These are phyloP conservation scores for Aureobasidium musti DNA, from an alignment of 2,329 filamentous ascomycete species.

Conservation along the genomic window DNA sequence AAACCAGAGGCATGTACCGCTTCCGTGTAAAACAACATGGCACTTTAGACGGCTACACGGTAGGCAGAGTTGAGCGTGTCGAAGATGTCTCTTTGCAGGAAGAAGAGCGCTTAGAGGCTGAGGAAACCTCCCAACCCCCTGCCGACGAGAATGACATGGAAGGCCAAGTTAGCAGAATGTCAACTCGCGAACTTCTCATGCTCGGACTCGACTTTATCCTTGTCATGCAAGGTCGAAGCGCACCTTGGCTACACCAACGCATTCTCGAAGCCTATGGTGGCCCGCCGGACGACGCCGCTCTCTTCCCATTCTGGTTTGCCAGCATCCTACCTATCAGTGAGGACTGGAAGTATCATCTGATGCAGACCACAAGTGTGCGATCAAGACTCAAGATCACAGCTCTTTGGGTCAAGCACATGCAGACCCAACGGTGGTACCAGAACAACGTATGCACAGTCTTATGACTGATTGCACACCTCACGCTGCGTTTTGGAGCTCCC, in stretches of 20 bases:
- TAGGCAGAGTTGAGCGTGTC: conserved; percentile 73
- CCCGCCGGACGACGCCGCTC: conserved; percentile 71
- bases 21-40: conserved; percentile 70
- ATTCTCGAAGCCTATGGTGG: conserved; percentile 75
- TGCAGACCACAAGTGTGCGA: conserved; percentile 73
- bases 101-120: conserved; percentile 73
- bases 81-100: conserved; percentile 81
- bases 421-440: conserved; percentile 66
- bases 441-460: conserved; percentile 46
- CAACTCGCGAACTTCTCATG: conserved; percentile 70
- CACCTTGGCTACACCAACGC: conserved; percentile 72
- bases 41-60: conserved; percentile 72
- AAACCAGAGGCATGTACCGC: conserved; percentile 73
- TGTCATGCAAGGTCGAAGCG: conserved; percentile 67
- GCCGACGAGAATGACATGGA: conserved; percentile 37
- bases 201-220: conserved; percentile 67
- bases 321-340: conserved; percentile 76
- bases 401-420: conserved; percentile 73
- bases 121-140: conserved; percentile 56
- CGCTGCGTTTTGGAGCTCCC: conserved; percentile 38
- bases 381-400: conserved; percentile 81
- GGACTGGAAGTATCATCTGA: conserved; percentile 73
- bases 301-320: conserved; percentile 90
- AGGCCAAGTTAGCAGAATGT: conserved; percentile 56
- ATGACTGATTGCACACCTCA: conserved; percentile 40